Evolutionary conservation across 148 eudicot genomes (phyloP).

Genomic region (Cornus kousa): DNA sequence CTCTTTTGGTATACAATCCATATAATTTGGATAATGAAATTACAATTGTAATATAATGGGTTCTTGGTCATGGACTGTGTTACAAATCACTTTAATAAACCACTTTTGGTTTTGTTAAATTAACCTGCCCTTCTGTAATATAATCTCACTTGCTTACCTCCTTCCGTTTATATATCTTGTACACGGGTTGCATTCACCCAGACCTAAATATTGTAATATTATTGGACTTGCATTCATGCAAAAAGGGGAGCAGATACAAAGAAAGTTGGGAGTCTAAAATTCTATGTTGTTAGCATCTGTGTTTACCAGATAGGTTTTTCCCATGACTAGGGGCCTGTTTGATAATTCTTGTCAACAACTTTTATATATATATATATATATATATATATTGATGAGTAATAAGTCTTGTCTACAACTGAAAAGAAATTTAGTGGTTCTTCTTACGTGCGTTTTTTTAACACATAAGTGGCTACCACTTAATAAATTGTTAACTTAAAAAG

Average conservation of each 20-base stretch:
- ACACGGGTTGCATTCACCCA: not conserved
- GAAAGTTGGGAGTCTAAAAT: not conserved
- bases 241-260: not conserved
- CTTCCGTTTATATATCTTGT: not conserved
- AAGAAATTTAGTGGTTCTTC: no score
- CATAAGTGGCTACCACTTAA: no score
- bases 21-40: not conserved
- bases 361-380: not conserved
- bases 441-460: no score
- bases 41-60: not conserved
- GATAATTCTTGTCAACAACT: no score
- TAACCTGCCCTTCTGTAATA: not conserved
- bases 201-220: not conserved
- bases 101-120: not conserved
- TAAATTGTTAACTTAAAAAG: no score
- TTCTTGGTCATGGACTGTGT: slow-evolving; percentile 1
- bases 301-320: not conserved
- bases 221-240: not conserved
- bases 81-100: not conserved
- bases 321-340: not conserved
- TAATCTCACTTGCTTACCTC: not conserved
- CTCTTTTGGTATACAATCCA: slow-evolving; percentile 6
- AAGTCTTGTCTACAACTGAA: not conserved
- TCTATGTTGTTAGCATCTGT: not conserved
- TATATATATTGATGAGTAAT: not conserved